Evolutionary conservation across 768 basidiomycete species (phyloP).

Genomic region (Calocybe indica): DNA sequence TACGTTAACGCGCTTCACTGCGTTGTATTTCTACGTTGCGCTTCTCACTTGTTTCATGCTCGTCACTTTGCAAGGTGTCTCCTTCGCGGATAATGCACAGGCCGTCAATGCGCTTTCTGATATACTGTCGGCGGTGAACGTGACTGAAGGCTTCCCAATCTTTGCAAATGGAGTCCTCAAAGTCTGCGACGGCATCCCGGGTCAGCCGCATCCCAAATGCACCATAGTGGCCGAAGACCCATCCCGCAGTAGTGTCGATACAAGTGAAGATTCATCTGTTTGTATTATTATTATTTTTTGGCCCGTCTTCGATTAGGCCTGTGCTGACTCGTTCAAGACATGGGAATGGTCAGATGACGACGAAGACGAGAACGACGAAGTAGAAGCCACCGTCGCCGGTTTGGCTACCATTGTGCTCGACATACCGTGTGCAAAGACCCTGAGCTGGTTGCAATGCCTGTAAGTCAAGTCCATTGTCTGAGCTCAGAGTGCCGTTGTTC

Average conservation of each 20-base stretch:
- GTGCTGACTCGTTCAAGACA: no score
- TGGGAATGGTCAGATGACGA: not conserved
- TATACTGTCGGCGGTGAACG: slow-evolving; percentile 22
- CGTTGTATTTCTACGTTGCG: slow-evolving; percentile 41
- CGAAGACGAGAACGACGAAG: slow-evolving; percentile 4
- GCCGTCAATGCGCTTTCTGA: slow-evolving; percentile 25
- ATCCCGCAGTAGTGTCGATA: not conserved
- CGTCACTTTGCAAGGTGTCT: slow-evolving; percentile 31
- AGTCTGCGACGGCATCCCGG: slow-evolving; percentile 36
- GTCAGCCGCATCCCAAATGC: slow-evolving; percentile 20
- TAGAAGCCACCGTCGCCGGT: not conserved
- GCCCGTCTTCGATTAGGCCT: no score
- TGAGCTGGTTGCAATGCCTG: slow-evolving; percentile 42
- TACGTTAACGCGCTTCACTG: slow-evolving; percentile 43
- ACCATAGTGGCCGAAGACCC: slow-evolving; percentile 4
- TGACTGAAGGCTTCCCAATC: slow-evolving; percentile 17
- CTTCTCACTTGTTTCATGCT: slow-evolving; percentile 35
- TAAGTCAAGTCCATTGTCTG: slow-evolving; percentile 18
- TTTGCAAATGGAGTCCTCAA: slow-evolving; percentile 17
- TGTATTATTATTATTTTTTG: no score
- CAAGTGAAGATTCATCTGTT: no score
- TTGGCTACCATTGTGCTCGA: not conserved
- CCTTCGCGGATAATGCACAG: slow-evolving; percentile 29
- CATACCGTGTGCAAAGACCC: slow-evolving; percentile 30
- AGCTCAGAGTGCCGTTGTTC: not conserved